Conservation (phyloP, 192 early-diverging fungal species). For the Backusella liffmaniae region DNA sequence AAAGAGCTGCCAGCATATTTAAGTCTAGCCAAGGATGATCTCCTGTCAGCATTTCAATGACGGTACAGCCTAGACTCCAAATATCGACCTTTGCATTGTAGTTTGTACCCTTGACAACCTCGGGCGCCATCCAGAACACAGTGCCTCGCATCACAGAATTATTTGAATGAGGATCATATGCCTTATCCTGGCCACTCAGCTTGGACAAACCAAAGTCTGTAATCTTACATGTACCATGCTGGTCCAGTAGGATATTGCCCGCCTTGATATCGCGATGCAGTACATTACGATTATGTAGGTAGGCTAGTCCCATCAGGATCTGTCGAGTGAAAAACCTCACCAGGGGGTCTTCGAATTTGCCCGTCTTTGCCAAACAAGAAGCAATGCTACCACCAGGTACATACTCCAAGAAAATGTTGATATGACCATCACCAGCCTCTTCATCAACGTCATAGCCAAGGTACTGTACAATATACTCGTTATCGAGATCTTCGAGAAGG, state of each 20-base stretch:
- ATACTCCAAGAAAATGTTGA: conserved; percentile 98
- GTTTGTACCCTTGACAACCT: conserved; percentile 75
- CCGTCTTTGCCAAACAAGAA: conserved; percentile 69
- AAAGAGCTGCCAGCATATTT: conserved; percentile 52
- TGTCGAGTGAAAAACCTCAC: conserved; percentile 77
- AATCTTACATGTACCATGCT: conserved; percentile 89
- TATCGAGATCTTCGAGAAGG: conserved; percentile 73
- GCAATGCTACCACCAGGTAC: conserved; percentile 92
- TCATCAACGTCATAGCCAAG: conserved; percentile 68
- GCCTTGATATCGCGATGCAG: conserved; percentile 84
- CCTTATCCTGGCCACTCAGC: conserved; percentile 51
- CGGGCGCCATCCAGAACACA: conserved; percentile 96
- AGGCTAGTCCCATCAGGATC: conserved; percentile 81
- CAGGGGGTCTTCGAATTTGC: conserved; percentile 70
- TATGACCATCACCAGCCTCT: conserved; percentile 40
- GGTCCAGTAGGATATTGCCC: conserved; percentile 76
- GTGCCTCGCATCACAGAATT: conserved; percentile 49
- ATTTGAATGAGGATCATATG: conserved; percentile 44
- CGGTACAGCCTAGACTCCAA: conserved; percentile 86
- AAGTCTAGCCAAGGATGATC: conserved; percentile 70
- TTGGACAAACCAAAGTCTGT: conserved; percentile 97
- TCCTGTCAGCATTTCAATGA: conserved; percentile 95
- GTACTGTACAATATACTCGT: conserved; percentile 94
- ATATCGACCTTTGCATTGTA: conserved; percentile 95
- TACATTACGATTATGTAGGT: conserved; percentile 77